Percentiles rank a stretch among this genome's conserved stretches.
Conservation (phyloP, 73 alveolate genomes). For the Stentor coeruleus region DNA sequence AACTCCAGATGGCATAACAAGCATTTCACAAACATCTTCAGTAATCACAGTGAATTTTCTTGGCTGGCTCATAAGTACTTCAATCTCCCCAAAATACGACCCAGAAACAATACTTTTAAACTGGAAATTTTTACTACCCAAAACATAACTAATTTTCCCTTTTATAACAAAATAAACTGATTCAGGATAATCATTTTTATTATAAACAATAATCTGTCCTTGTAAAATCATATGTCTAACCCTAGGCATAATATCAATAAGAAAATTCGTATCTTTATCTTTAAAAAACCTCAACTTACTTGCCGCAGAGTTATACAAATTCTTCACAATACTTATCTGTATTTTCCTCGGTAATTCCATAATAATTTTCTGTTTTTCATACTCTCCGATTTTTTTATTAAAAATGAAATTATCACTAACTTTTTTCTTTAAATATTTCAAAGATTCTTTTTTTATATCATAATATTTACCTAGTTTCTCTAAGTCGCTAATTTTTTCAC, state of each 20-base stretch:
- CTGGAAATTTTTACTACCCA: slow-evolving; percentile 31
- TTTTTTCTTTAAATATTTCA: slow-evolving; percentile 34
- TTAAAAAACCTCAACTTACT: slow-evolving; percentile 33
- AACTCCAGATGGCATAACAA: background rate
- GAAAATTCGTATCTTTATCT: slow-evolving; percentile 42
- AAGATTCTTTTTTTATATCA: background rate
- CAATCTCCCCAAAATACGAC: slow-evolving; percentile 60
- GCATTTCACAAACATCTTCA: background rate
- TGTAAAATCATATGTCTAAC: slow-evolving; percentile 33
- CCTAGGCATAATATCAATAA: slow-evolving; percentile 37
- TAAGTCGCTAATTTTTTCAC: background rate
- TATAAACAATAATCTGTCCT: slow-evolving; percentile 38
- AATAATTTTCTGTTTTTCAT: slow-evolving; percentile 39
- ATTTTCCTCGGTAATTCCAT: slow-evolving; percentile 43
- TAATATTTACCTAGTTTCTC: background rate
- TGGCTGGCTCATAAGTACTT: slow-evolving; percentile 35
- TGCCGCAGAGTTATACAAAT: slow-evolving; percentile 36
- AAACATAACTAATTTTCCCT: slow-evolving; percentile 49
- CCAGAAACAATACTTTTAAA: slow-evolving; percentile 50
- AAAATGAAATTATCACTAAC: slow-evolving; percentile 32
- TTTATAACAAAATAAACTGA: slow-evolving; percentile 42
- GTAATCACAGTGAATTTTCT: slow-evolving; percentile 35
- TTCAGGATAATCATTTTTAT: slow-evolving; percentile 45
- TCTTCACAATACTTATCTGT: slow-evolving; percentile 35
- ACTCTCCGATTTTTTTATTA: slow-evolving; percentile 26